Conservation (phyloP, 2,329 filamentous ascomycete species). For the Colletotrichum sp. region DNA sequence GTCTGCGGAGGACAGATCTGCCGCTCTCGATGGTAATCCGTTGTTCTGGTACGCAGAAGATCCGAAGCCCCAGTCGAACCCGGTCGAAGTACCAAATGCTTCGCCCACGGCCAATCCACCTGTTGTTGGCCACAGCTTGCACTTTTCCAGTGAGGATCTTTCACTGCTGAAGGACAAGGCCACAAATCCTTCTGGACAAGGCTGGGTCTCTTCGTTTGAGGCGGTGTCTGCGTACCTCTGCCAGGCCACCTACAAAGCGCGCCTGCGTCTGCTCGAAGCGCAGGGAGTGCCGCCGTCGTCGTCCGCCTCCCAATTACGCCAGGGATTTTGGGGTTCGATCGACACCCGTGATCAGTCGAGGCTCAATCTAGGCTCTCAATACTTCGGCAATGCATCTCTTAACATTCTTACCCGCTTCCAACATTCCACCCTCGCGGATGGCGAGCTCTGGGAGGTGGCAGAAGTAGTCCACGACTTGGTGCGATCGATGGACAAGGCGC, state of each 20-base stretch:
- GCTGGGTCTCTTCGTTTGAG: neutral
- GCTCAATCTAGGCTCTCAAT: neutral
- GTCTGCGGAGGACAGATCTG: neutral
- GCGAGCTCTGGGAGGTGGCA: neutral
- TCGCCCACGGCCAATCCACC: too few relatives aligned
- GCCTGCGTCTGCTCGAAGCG: neutral
- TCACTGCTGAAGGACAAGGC: neutral
- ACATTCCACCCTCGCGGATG: accelerated
- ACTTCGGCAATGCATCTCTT: neutral
- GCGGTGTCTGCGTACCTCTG: neutral
- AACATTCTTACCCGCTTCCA: neutral
- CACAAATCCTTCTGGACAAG: neutral
- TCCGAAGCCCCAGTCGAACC: accelerated
- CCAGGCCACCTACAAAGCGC: neutral
- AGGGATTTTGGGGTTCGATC: neutral
- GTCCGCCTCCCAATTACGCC: neutral
- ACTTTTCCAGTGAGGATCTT: neutral
- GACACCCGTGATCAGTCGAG: neutral
- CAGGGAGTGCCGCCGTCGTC: neutral
- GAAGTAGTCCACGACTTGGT: neutral
- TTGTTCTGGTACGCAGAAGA: neutral
- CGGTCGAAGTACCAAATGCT: too few relatives aligned
- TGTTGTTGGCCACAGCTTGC: too few relatives aligned
- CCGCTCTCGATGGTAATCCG: neutral
- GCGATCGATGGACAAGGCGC: neutral